Percentiles rank a stretch among this genome's conserved stretches.
phyloP scores from a whole-genome alignment of 177 flowering plant species.

The Vitis hybrid region DNA sequence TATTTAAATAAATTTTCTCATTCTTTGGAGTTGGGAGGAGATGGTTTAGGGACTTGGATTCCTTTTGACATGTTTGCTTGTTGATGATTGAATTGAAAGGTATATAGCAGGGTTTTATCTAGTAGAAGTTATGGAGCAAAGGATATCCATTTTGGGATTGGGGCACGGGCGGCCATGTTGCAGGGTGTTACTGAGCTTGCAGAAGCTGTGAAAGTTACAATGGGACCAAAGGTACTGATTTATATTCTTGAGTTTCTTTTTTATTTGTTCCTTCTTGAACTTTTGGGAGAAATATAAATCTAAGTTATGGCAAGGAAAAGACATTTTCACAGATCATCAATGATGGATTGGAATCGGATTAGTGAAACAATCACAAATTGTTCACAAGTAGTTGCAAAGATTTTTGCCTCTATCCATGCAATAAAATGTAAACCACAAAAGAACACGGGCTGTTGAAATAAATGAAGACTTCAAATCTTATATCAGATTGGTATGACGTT shows the following conservation, averaged over 20 bases:
- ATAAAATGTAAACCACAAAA: too few relatives aligned
- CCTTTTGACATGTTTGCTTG: constrained; percentile 3
- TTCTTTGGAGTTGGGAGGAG: not conserved
- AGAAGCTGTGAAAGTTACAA: constrained; percentile 82
- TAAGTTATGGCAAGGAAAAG: too few relatives aligned
- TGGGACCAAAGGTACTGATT: constrained; percentile 81
- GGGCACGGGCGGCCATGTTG: constrained; percentile 78
- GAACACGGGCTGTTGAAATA: too few relatives aligned
- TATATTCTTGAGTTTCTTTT: not conserved
- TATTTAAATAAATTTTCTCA: not conserved
- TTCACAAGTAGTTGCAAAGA: too few relatives aligned
- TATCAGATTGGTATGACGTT: not conserved
- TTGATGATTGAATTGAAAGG: constrained; percentile 31
- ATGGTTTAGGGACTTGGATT: not conserved
- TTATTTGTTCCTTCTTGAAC: not conserved
- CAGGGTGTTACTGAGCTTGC: constrained; percentile 85
- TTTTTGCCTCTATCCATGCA: too few relatives aligned
- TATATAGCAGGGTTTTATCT: constrained; percentile 31
- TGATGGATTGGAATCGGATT: too few relatives aligned
- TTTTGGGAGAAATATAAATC: too few relatives aligned
- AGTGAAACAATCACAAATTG: too few relatives aligned
- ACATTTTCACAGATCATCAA: too few relatives aligned
- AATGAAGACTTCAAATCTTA: not conserved
- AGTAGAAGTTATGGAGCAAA: constrained; percentile 69
- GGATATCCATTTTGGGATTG: constrained; percentile 63